phyloP scores from a whole-genome alignment of 1,284 basidiomycete species.

The Cystobasidium slooffiae region DNA sequence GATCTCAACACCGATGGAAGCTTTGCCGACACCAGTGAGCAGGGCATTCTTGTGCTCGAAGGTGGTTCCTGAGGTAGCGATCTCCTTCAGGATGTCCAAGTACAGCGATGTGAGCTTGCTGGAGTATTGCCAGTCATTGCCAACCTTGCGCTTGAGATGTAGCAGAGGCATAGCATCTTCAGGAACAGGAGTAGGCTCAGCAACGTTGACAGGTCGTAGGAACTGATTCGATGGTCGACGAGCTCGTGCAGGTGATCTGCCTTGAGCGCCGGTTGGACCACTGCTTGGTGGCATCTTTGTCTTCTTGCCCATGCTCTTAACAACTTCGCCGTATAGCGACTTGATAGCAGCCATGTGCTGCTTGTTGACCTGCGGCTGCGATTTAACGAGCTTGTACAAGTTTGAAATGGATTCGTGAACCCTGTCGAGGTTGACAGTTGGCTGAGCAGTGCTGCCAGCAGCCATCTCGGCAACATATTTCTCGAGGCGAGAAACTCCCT shows the following conservation, averaged over 20 bases:
- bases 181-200: conserved; percentile 72
- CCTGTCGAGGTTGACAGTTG: conserved; percentile 68
- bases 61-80: conserved; percentile 94
- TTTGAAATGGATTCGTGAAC: conserved; percentile 68
- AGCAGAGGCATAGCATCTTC: conserved; percentile 91
- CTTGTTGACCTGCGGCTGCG: conserved; percentile 92
- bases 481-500: conserved; percentile 95
- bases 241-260: conserved; percentile 61
- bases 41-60: conserved; percentile 99
- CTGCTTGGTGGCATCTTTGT: conserved; percentile 42
- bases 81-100: conserved; percentile 94
- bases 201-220: conserved; percentile 80
- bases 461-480: conserved; percentile 92
- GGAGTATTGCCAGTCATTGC: conserved; percentile 92
- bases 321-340: conserved; percentile 92
- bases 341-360: conserved; percentile 98
- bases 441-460: conserved; percentile 80
- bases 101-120: conserved; percentile 82
- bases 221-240: conserved; percentile 92
- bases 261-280: conserved; percentile 45
- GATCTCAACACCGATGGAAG: conserved; percentile 96
- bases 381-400: conserved; percentile 95
- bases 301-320: conserved; percentile 65
- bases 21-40: conserved; percentile 95
- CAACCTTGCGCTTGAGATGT: conserved; percentile 97